These are phyloP conservation scores for Lachancea nothofagi DNA, from an alignment of 805 yeast species.

Conservation along the genomic window DNA sequence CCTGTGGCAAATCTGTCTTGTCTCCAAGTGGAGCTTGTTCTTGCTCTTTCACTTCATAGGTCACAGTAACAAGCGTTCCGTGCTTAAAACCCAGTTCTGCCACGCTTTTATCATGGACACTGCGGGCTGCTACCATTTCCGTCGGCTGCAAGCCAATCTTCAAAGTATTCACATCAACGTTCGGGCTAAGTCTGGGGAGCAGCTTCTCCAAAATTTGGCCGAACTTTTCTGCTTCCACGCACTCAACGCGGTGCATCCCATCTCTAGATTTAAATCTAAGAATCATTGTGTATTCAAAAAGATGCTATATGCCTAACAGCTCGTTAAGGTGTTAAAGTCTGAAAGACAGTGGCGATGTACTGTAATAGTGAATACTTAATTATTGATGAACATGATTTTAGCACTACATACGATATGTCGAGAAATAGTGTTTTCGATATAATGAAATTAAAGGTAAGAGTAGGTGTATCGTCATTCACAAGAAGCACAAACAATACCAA, in stretches of 20 bases:
- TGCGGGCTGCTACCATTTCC: conserved; percentile 24
- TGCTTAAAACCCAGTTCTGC: conserved; percentile 47
- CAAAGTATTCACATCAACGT: conserved; percentile 26
- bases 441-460: too few species aligned
- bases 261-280: conserved; percentile 77
- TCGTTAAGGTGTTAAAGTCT: too few species aligned
- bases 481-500: too few species aligned
- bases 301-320: too few species aligned
- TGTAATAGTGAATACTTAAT: too few species aligned
- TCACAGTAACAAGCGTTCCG: conserved; percentile 53
- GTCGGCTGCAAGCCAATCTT: conserved; percentile 27
- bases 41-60: conserved; percentile 27
- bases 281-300: conserved; percentile 38
- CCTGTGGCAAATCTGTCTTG: conserved; percentile 2
- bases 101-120: conserved; percentile 29
- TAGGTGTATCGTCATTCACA: too few species aligned
- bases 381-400: too few species aligned
- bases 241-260: conserved; percentile 69
- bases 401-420: too few species aligned
- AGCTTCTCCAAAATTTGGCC: conserved; percentile 40
- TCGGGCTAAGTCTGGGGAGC: conserved; percentile 17
- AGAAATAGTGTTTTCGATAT: too few species aligned
- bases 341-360: too few species aligned
- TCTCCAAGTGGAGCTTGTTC: not conserved
- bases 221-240: conserved; percentile 43